phyloP scores from a whole-genome alignment of 73 alveolate species.

The Loxodes magnus region DNA sequence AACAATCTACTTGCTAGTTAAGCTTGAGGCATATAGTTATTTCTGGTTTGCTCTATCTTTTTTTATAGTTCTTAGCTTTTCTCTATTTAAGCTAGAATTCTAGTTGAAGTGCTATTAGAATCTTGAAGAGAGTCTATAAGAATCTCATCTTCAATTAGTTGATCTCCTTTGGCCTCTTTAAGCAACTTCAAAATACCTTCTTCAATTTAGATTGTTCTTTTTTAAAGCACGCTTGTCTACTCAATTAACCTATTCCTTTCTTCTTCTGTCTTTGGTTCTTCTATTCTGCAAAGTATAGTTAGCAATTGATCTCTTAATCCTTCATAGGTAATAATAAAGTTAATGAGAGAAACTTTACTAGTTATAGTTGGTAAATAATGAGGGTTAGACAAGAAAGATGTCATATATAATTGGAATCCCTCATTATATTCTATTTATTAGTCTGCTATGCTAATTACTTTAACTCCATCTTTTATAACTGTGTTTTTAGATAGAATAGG shows the following conservation, averaged over 20 bases:
- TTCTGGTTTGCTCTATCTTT: slow-evolving; percentile 74
- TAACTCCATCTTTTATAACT: slow-evolving; percentile 44
- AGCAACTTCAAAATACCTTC: slow-evolving; percentile 75
- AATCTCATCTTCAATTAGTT: slow-evolving; percentile 73
- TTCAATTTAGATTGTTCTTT: slow-evolving; percentile 75
- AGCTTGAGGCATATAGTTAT: slow-evolving; percentile 76
- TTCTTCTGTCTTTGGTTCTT: slow-evolving; percentile 81
- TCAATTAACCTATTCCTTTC: slow-evolving; percentile 53
- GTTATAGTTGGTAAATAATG: slow-evolving; percentile 89
- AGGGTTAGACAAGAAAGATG: slow-evolving; percentile 85
- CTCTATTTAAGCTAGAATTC: slow-evolving; percentile 54
- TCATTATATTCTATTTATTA: slow-evolving; percentile 61
- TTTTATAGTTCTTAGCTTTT: slow-evolving; percentile 67
- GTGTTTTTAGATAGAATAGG: slow-evolving; percentile 67
- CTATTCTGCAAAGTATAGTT: slow-evolving; percentile 82
- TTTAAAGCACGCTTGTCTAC: slow-evolving; percentile 62
- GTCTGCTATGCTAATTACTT: slow-evolving; percentile 59
- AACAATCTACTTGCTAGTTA: slow-evolving; percentile 62
- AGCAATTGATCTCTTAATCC: slow-evolving; percentile 85
- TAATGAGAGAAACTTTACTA: slow-evolving; percentile 85
- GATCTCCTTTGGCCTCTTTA: slow-evolving; percentile 57
- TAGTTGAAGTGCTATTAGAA: slow-evolving; percentile 68
- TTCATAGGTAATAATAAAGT: slow-evolving; percentile 91
- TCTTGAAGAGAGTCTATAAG: slow-evolving; percentile 61
- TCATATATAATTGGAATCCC: slow-evolving; percentile 77